These are phyloP conservation scores for Puccinia coronata DNA, from an alignment of 1,284 basidiomycete species.

Conservation along the genomic window DNA sequence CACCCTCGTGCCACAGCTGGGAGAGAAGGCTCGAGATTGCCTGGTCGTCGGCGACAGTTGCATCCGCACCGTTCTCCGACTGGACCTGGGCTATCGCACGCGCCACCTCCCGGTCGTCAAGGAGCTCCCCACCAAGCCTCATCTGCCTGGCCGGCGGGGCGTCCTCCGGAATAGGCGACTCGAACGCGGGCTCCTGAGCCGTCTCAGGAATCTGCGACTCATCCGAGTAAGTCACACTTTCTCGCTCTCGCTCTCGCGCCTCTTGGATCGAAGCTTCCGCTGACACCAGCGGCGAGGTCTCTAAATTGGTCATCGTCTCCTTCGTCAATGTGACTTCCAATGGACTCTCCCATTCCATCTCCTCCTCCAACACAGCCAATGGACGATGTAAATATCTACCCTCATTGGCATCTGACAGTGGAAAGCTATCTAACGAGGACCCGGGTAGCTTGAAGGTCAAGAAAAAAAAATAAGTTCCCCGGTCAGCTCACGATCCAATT, in stretches of 20 bases:
- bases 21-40: neutral
- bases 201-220: slow-evolving; percentile 20
- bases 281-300: slow-evolving; percentile 7
- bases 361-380: slow-evolving; percentile 15
- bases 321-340: slow-evolving; percentile 17
- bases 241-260: slow-evolving; percentile 1
- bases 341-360: slow-evolving; percentile 32
- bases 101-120: slow-evolving; percentile 11
- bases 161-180: neutral
- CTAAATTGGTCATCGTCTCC: slow-evolving; percentile 19
- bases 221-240: slow-evolving; percentile 18
- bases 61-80: slow-evolving; percentile 19
- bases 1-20: neutral
- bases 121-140: slow-evolving; percentile 27
- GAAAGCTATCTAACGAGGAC: neutral
- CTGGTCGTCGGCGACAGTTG: neutral
- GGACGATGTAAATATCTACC: slow-evolving; percentile 30
- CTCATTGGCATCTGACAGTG: neutral
- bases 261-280: slow-evolving; percentile 20
- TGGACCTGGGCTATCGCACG: slow-evolving; percentile 15
- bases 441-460: neutral
- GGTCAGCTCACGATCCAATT: no score
- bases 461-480: neutral
- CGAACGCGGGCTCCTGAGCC: slow-evolving; percentile 9
- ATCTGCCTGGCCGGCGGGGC: slow-evolving; percentile 15